These are phyloP conservation scores for Roridomyces roridus DNA, from an alignment of 768 basidiomycete species.

Conservation along the genomic window DNA sequence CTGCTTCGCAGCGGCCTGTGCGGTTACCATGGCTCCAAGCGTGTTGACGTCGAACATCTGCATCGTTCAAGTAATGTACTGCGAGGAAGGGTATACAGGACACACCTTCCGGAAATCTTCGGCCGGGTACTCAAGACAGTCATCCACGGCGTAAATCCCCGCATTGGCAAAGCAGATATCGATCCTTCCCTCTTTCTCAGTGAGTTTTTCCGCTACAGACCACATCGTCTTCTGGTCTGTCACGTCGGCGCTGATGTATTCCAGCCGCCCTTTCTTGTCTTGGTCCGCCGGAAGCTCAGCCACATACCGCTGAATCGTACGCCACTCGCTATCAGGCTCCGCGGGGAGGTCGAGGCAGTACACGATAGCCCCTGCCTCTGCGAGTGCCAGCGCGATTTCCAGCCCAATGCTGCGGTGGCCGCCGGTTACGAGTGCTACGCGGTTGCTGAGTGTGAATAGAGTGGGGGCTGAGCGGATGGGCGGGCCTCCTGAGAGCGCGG, in stretches of 20 bases:
- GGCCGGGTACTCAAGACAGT: conserved; percentile 72
- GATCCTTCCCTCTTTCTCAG: conserved; percentile 68
- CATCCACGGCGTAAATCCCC: conserved; percentile 68
- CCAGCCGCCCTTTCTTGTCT: conserved; percentile 25
- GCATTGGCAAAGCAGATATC: conserved; percentile 82
- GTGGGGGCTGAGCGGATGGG: conserved; percentile 59
- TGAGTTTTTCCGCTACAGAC: conserved; percentile 61
- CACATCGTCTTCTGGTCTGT: conserved; percentile 65
- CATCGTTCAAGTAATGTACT: neutral
- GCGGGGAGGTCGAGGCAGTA: conserved; percentile 70
- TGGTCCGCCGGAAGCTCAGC: conserved; percentile 37
- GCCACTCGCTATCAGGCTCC: conserved; percentile 55
- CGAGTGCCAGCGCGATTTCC: conserved; percentile 78
- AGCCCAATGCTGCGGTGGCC: conserved; percentile 76
- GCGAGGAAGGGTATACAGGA: too few relatives aligned
- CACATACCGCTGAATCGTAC: conserved; percentile 55
- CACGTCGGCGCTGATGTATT: conserved; percentile 71
- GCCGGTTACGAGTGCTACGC: conserved; percentile 68
- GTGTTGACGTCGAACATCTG: conserved; percentile 63
- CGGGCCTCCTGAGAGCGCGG: neutral
- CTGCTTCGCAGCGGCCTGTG: conserved; percentile 62
- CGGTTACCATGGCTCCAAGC: conserved; percentile 57
- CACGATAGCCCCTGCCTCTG: conserved; percentile 61
- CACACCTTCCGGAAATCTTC: conserved; percentile 66
- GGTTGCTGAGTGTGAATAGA: conserved; percentile 61